phyloP scores from a whole-genome alignment of 1,139 yeast species.

The Nematodospora anomalae region DNA sequence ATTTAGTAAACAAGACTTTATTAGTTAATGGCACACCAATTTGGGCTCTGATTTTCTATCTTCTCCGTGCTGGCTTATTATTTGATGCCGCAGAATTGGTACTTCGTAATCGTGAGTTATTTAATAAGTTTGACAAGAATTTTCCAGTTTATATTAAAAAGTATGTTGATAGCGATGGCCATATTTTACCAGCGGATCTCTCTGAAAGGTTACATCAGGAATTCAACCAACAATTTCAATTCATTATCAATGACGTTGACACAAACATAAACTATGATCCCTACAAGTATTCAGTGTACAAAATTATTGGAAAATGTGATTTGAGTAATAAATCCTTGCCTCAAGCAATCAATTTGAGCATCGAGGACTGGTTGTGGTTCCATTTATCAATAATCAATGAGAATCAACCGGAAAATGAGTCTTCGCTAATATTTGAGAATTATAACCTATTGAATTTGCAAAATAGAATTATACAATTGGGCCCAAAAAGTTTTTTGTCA shows the following conservation, averaged over 20 bases:
- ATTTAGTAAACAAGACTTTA: slow-evolving; percentile 35
- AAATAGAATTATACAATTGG: slow-evolving; percentile 66
- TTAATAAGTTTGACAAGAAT: slow-evolving; percentile 80
- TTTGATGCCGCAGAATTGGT: slow-evolving; percentile 65
- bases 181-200: slow-evolving; percentile 60
- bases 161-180: slow-evolving; percentile 59
- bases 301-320: slow-evolving; percentile 90
- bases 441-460: slow-evolving; percentile 78
- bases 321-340: slow-evolving; percentile 76
- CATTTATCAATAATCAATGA: slow-evolving; percentile 78
- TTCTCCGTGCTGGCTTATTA: slow-evolving; percentile 79
- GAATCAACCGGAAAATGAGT: slow-evolving; percentile 24
- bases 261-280: slow-evolving; percentile 71
- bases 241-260: slow-evolving; percentile 49
- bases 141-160: slow-evolving; percentile 80
- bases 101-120: slow-evolving; percentile 43
- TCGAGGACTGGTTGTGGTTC: slow-evolving; percentile 98
- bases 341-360: slow-evolving; percentile 64
- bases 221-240: slow-evolving; percentile 82
- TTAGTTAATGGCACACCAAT: slow-evolving; percentile 79
- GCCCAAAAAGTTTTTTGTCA: slow-evolving; percentile 67
- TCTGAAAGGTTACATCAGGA: slow-evolving; percentile 74
- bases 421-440: slow-evolving; percentile 61
- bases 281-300: slow-evolving; percentile 85
- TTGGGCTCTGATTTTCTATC: slow-evolving; percentile 87